Base-by-base conservation (phyloP, 2,329 filamentous ascomycete species). In the Trichoderma koningii region DNA sequence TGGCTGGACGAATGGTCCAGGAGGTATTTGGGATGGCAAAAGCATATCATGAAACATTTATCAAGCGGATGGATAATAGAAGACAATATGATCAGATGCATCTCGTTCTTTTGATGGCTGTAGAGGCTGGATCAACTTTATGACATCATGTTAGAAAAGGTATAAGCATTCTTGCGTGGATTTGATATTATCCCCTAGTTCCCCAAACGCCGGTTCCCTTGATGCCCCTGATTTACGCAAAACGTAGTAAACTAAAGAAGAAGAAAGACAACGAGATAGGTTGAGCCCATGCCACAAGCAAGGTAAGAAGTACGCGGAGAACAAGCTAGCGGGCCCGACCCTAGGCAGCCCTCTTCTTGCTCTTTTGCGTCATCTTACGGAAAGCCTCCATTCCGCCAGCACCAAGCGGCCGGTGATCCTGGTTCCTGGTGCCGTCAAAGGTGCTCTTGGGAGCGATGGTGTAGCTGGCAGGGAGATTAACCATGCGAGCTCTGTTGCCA, bases 321-420 rank as follows among this genome's bases (percentile, higher is more conserved):
- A 28, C 48, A 23, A 2, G 21, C 21, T 23, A 23, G 3, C 21
- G 21, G 21, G 21, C 21, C 21, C 21, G 48, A 23, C 48, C 48
- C 30, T 52, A 52, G 50, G 50, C 50, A 38, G 69, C 68, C 68
- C 72, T 72, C 78, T 85, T 86, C 79, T 87, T 88, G 68, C 81
- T 81, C 76, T 86, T 88, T 71, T 86, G 82, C 10, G 85, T 87
- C 82, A 89, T 88, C 77, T 82, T 86, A 68, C 85, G 81, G 77
- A 89, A 89, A 1, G 87, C 86, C 69, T 88, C 86, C 74, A 86
- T 80, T 66, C 86, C 87, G 67, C 81, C 82, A n/a, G 86, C 82
- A 59, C 87, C 87, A 67, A 89, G 84, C 12, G 87, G 87, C 48
- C 85, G 80, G 68, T 84, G 84, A 68, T 86, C 84, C 6, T 80